A percentile compares a stretch with the other conserved stretches of the same genome.
phyloP scores from a whole-genome alignment of 345 rosid genomes.

The Kernera saxatilis region DNA sequence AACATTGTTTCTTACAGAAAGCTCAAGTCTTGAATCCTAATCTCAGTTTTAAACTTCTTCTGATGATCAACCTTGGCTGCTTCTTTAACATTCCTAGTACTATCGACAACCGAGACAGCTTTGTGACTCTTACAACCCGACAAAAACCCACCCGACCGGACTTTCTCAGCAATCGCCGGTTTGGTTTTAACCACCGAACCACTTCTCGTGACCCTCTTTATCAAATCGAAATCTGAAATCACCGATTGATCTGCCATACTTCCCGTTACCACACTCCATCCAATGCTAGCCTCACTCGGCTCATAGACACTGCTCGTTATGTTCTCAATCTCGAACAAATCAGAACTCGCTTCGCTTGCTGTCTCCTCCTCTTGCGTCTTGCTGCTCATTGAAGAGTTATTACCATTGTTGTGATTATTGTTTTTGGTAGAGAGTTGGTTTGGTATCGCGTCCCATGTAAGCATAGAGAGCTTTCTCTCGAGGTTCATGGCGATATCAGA shows the following conservation, averaged over 20 bases:
- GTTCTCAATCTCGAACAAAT: constrained; percentile 83
- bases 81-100: constrained; percentile 27
- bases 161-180: constrained; percentile 27
- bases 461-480: constrained; percentile 47
- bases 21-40: constrained; percentile 32
- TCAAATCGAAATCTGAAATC: constrained; percentile 49
- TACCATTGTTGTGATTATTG: constrained; percentile 34
- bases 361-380: constrained; percentile 53
- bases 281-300: constrained; percentile 85
- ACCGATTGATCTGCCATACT: constrained; percentile 68
- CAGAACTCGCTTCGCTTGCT: constrained; percentile 80
- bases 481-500: constrained; percentile 33
- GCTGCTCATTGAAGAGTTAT: constrained; percentile 28
- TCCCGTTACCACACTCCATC: constrained; percentile 91
- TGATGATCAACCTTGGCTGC: constrained; percentile 15
- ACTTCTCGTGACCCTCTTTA: constrained; percentile 25
- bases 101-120: constrained; percentile 55
- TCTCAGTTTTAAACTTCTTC: constrained; percentile 28
- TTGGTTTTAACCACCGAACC: constrained; percentile 16
- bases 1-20: constrained; percentile 19
- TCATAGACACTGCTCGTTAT: constrained; percentile 52
- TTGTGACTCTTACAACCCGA: constrained; percentile 71
- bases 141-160: constrained; percentile 40
- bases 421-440: constrained; percentile 24
- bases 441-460: constrained; percentile 46